phyloP scores from a whole-genome alignment of 495 filamentous ascomycete genomes.

The Aspergillus taichungensis region DNA sequence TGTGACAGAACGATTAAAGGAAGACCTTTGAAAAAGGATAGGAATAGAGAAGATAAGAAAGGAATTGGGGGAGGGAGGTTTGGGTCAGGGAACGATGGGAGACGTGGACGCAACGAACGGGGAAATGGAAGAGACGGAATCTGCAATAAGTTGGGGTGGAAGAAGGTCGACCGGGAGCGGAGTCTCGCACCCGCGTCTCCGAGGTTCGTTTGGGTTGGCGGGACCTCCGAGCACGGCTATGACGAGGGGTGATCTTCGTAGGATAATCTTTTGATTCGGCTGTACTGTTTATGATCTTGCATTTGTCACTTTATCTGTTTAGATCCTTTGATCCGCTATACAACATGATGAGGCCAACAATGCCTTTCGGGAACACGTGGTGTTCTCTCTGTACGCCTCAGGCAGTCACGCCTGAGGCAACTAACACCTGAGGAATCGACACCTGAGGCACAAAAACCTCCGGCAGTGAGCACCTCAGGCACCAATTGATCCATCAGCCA shows the following conservation, averaged over 20 bases:
- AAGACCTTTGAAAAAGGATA: constrained; percentile 15
- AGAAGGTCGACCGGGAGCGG: constrained; percentile 20
- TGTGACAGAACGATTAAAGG: constrained; percentile 21
- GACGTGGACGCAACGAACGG: constrained; percentile 11
- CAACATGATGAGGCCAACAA: no score
- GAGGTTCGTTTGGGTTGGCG: constrained; percentile 6
- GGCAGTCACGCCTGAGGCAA: no score
- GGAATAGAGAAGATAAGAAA: constrained; percentile 15
- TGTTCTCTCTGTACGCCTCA: no score
- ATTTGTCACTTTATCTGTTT: no score
- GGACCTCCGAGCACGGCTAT: no score
- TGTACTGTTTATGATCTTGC: no score
- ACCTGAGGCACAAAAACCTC: neutral
- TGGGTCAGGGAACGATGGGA: constrained; percentile 5
- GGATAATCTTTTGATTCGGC: no score
- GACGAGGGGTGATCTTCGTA: no score
- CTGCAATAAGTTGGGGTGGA: constrained; percentile 16
- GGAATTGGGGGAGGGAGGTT: constrained; percentile 14
- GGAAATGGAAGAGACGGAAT: constrained; percentile 28
- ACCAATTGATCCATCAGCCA: neutral
- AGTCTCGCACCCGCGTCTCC: constrained; percentile 18
- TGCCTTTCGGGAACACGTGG: no score
- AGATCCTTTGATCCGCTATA: no score
- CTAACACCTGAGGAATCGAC: neutral
- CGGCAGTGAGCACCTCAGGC: neutral